A percentile compares a stretch with the other conserved stretches of the same genome.
These are phyloP conservation scores for Monosporascus sp. DNA, from an alignment of 2,329 filamentous ascomycete species.

Conservation along the genomic window DNA sequence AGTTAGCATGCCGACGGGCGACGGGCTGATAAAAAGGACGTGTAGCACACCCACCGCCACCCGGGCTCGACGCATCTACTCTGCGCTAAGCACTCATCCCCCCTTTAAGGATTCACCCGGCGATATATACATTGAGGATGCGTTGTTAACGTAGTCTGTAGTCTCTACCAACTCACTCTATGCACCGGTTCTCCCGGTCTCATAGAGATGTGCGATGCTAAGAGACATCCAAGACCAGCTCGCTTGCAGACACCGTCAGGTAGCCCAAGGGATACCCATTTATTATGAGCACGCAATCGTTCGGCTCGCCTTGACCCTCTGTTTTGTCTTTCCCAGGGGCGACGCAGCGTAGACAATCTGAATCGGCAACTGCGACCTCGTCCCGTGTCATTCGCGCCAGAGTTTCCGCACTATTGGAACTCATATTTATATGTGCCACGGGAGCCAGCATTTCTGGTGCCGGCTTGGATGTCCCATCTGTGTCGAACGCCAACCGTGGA, in stretches of 20 bases:
- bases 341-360: background rate
- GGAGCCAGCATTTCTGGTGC: slow-evolving; percentile 1
- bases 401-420: background rate
- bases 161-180: no score
- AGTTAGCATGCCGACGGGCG: no score
- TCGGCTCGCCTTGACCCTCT: background rate
- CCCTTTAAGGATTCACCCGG: no score
- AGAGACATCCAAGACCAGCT: slow-evolving; percentile 6
- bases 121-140: no score
- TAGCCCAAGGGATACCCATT: background rate
- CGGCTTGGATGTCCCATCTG: background rate
- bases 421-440: background rate
- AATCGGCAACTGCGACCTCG: background rate
- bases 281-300: slow-evolving; percentile 3
- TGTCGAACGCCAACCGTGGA: background rate
- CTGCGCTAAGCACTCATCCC: no score
- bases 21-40: no score
- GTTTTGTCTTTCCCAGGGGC: slow-evolving; percentile 1
- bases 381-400: background rate
- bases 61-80: no score
- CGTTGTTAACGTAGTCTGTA: no score
- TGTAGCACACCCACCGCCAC: no score
- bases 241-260: slow-evolving; percentile 7
- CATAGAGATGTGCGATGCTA: slow-evolving; percentile 4
- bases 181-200: no score